A percentile compares a stretch with the other conserved stretches of the same genome.
phyloP scores from a whole-genome alignment of 441 rosid species.

The Populus hybrid region DNA sequence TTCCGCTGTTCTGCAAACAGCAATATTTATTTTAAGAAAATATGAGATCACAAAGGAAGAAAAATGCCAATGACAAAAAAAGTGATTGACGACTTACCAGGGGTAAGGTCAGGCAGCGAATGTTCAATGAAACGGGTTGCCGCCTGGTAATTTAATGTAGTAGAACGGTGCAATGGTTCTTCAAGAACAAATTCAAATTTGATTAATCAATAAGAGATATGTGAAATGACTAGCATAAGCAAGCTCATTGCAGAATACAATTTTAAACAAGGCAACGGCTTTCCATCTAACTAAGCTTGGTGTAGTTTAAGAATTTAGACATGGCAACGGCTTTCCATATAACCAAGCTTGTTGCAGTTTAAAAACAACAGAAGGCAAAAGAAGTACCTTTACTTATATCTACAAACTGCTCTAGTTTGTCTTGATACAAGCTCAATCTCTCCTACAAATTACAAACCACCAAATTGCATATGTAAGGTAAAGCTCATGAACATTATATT shows the following conservation, averaged over 20 bases:
- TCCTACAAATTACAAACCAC: constrained; percentile 43
- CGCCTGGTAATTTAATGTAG: constrained; percentile 74
- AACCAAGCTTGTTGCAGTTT: background rate
- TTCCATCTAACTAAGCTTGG: background rate
- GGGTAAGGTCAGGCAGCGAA: constrained; percentile 80
- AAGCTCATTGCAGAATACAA: constrained; percentile 5
- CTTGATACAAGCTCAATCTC: constrained; percentile 63
- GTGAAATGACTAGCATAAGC: constrained; percentile 6
- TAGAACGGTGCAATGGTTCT: constrained; percentile 73
- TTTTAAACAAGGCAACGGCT: background rate
- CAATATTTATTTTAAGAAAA: background rate
- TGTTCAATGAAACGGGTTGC: constrained; percentile 84
- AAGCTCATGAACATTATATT: background rate
- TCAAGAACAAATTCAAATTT: constrained; percentile 26
- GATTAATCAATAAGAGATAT: constrained; percentile 14
- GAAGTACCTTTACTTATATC: constrained; percentile 70
- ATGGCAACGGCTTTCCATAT: background rate
- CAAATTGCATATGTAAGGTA: background rate
- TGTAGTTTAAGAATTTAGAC: background rate
- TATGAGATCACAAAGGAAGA: background rate
- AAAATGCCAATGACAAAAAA: background rate
- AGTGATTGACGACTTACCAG: constrained; percentile 40
- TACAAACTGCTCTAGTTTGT: constrained; percentile 50
- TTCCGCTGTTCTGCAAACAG: constrained; percentile 58
- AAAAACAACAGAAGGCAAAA: background rate